Conservation (phyloP, 2,329 filamentous ascomycete genomes). For the Exophiala xenobiotica region DNA sequence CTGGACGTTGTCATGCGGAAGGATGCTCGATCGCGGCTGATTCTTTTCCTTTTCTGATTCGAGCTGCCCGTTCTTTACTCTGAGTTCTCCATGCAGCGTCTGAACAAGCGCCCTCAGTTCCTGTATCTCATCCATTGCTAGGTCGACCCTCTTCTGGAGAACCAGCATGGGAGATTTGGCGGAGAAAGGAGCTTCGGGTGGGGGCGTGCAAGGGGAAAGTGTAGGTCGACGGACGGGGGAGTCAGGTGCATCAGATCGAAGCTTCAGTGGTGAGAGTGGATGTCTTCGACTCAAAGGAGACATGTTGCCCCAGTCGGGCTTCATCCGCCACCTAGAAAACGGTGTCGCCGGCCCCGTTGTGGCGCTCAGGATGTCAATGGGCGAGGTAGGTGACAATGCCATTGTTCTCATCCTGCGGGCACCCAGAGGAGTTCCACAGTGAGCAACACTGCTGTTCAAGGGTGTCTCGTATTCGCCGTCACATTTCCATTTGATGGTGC, state of each 20-base stretch:
- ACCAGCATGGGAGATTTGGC: constrained; percentile 27
- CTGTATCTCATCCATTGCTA: constrained; percentile 27
- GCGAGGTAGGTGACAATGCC: constrained; percentile 21
- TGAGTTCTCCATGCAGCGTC: constrained; percentile 19
- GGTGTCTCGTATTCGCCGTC: constrained; percentile 27
- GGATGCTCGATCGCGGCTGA: not conserved
- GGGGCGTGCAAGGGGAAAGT: constrained; percentile 25
- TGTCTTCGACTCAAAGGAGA: constrained; percentile 17
- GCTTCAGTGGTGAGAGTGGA: constrained; percentile 19
- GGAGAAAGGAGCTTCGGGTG: constrained; percentile 23
- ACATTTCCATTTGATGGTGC: constrained; percentile 23
- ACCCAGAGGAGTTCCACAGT: constrained; percentile 27
- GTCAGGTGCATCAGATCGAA: constrained; percentile 17
- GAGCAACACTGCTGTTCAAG: constrained; percentile 27
- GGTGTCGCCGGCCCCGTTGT: constrained; percentile 9
- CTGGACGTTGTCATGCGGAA: not conserved
- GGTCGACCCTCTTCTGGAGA: constrained; percentile 24
- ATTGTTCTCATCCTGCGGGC: constrained; percentile 21
- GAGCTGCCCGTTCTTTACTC: constrained; percentile 7
- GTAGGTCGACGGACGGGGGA: constrained; percentile 21
- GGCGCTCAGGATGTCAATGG: constrained; percentile 15
- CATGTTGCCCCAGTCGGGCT: constrained; percentile 13
- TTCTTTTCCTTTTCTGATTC: constrained; percentile 1
- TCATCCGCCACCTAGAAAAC: constrained; percentile 21
- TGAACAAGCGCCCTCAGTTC: constrained; percentile 24